A percentile compares a stretch with the other conserved stretches of the same genome.
These are phyloP conservation scores for Gossypium mustelinum DNA, from an alignment of 345 rosid species.

Conservation along the genomic window DNA sequence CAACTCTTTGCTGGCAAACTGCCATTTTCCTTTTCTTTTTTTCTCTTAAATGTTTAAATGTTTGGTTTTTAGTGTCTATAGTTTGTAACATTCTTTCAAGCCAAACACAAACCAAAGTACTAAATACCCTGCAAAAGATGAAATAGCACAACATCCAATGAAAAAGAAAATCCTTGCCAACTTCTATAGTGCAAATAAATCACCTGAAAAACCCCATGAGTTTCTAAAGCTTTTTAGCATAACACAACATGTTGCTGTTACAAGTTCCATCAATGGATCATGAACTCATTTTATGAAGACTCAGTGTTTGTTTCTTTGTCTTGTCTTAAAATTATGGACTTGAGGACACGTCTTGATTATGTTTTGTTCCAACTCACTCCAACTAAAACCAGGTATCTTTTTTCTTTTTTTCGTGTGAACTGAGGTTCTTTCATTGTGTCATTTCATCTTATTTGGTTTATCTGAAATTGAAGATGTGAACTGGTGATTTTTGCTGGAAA, in stretches of 20 bases:
- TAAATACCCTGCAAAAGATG: slow-evolving; percentile 6
- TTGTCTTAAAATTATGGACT: slow-evolving; percentile 53
- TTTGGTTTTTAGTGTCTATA: background rate
- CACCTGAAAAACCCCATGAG: slow-evolving; percentile 15
- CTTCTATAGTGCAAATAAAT: background rate
- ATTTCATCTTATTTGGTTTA: background rate
- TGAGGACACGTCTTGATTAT: slow-evolving; percentile 71
- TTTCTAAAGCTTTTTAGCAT: slow-evolving; percentile 15
- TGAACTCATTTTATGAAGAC: slow-evolving; percentile 7
- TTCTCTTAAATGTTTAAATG: background rate
- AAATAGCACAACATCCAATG: slow-evolving; percentile 10
- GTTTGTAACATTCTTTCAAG: slow-evolving; percentile 14
- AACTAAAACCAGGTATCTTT: slow-evolving; percentile 80
- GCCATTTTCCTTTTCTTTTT: background rate
- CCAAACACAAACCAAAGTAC: slow-evolving; percentile 7
- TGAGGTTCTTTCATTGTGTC: background rate
- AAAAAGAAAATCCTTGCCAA: background rate
- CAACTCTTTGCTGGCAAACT: slow-evolving; percentile 4
- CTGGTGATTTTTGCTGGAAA: slow-evolving; percentile 72
- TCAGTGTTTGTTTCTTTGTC: slow-evolving; percentile 10
- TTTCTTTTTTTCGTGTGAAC: background rate
- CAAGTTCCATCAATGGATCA: background rate
- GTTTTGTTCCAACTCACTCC: slow-evolving; percentile 95
- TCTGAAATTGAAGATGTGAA: slow-evolving; percentile 61
- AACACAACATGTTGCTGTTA: background rate